These are phyloP conservation scores for Trichoderma semiorbis DNA, from an alignment of 2,329 filamentous ascomycete genomes.

Conservation along the genomic window DNA sequence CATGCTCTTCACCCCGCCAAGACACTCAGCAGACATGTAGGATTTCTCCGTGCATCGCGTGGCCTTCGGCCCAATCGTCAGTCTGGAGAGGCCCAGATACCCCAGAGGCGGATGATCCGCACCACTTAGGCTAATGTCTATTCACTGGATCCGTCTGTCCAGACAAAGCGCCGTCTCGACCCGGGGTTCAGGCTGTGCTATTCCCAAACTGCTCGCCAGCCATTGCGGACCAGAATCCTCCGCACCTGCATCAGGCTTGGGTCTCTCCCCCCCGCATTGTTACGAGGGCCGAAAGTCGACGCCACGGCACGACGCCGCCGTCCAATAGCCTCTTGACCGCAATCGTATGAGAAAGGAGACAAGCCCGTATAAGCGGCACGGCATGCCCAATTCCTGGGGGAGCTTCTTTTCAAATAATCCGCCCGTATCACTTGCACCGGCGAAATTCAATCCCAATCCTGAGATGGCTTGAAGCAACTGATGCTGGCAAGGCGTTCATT, in stretches of 20 bases:
- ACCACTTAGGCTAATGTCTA: conserved; percentile 16
- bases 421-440: conserved; percentile 1
- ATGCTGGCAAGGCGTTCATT: background rate
- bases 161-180: background rate
- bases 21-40: background rate
- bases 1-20: background rate
- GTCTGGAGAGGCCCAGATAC: background rate
- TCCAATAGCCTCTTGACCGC: conserved; percentile 5
- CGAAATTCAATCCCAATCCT: background rate
- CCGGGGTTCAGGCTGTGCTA: background rate
- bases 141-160: conserved; percentile 1
- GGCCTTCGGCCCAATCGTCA: conserved; percentile 7
- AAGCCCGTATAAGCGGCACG: conserved; percentile 3
- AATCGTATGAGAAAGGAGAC: background rate
- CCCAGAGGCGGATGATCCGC: conserved; percentile 14
- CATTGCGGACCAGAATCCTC: background rate
- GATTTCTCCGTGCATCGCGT: conserved; percentile 16
- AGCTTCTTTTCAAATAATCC: background rate
- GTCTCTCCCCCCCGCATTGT: conserved; percentile 2
- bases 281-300: conserved; percentile 1
- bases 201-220: background rate
- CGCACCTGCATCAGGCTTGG: conserved; percentile 2
- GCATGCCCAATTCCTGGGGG: background rate
- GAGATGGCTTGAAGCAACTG: background rate
- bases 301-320: background rate